Evolutionary conservation across 768 basidiomycete species (phyloP), one percentile per base, ranked within the genome.

Genomic region (Suillus weaverae): DNA sequence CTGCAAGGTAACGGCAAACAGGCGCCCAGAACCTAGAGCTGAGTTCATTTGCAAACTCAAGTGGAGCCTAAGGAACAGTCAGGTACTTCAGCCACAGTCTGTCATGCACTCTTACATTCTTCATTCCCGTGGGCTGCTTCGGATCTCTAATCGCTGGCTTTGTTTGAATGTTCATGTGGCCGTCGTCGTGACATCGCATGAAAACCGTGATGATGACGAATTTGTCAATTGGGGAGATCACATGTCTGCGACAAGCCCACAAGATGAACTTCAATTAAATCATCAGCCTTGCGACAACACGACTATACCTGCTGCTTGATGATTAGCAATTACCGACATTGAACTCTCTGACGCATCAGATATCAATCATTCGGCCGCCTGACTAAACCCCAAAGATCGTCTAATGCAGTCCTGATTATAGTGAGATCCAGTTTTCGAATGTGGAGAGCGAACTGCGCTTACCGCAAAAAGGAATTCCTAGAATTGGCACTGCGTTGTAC

Each of bases 311-410:
- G 55, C 9, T 18, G 36, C 9, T 26, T 11, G 56, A 36, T 38
- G 30, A 30, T 56, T 22, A 36, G 4, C 14, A 51, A 51, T 54
- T 35, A 54, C 72, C 56, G 68, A 88, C 89, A 87, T 89, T 89
- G 71, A 91, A 84, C 76, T 91, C 90, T 91, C 89, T 91, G 60
- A 80, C 85, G 65, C 77, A 78, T 61, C 89, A 89, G 60, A 89
- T 88, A 75, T 91, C 89, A 39, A 91, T 51, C 86, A 82, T 65
- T 86, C 85, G 11, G 84, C 78, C 7, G 88, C 86, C 74, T 88
- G 85, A 73, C 89, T 90, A 70, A 90, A 90, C 8, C 89, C 90
- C 57, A 86, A 74, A 70, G 90, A 22, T 87, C 86, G 2, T 88
- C 86, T 66, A 90, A 85, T 57, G 78, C 80, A 53, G 69, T 63